Conservation (phyloP, 768 basidiomycete species). For the Russula lepida region DNA sequence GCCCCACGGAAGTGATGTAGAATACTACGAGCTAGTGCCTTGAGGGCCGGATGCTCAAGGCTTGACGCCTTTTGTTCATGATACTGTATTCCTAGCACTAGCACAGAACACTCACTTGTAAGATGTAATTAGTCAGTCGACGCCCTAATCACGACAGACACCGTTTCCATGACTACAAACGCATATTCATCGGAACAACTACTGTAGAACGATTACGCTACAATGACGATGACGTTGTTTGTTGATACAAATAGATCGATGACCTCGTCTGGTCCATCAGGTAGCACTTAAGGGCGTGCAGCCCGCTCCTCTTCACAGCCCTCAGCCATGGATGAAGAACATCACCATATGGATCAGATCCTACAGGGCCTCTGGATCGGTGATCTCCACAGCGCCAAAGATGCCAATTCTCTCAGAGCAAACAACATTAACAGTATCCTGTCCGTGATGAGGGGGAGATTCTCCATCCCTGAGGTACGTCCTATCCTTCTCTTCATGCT, state of each 20-base stretch:
- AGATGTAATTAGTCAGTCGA: neutral
- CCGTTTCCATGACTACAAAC: conserved; percentile 1
- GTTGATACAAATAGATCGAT: conserved; percentile 8
- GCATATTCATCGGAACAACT: neutral
- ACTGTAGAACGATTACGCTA: neutral
- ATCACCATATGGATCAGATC: conserved; percentile 61
- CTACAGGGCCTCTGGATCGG: conserved; percentile 81
- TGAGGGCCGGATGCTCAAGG: conserved; percentile 1
- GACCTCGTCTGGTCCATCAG: neutral
- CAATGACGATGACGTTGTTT: conserved; percentile 2
- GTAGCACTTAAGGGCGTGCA: neutral
- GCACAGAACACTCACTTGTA: conserved; percentile 1
- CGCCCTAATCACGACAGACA: neutral
- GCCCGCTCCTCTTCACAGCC: neutral
- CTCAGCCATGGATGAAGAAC: conserved; percentile 11
- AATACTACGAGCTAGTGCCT: neutral
- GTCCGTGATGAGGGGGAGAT: conserved; percentile 60
- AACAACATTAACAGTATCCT: conserved; percentile 72
- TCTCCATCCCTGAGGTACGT: conserved; percentile 57
- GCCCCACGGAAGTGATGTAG: conserved; percentile 11
- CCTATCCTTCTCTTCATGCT: neutral
- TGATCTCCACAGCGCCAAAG: conserved; percentile 59
- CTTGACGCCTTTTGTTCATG: neutral
- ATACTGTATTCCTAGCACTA: conserved; percentile 15
- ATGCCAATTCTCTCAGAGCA: conserved; percentile 51